These are phyloP conservation scores for Phylloporus rhodoxanthus DNA, from an alignment of 768 basidiomycete species.

Conservation along the genomic window DNA sequence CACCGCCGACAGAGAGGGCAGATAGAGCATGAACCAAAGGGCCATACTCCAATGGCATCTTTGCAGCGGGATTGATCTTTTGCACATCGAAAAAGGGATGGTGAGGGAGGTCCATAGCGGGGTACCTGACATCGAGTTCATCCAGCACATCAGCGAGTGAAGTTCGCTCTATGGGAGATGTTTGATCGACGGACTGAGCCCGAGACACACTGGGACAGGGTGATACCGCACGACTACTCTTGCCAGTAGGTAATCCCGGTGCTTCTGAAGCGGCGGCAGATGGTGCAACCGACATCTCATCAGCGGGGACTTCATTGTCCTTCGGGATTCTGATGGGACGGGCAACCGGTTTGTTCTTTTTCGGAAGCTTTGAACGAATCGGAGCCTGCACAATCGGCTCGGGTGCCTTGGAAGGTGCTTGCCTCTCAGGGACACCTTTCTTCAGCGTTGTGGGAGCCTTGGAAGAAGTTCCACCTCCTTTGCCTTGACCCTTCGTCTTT, in stretches of 20 bases:
- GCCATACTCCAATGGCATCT: constrained; percentile 78
- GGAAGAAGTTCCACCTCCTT: constrained; percentile 19
- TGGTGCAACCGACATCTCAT: constrained; percentile 39
- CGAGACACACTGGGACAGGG: constrained; percentile 54
- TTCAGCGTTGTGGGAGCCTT: constrained; percentile 19
- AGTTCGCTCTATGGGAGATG: constrained; percentile 39
- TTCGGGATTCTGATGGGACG: constrained; percentile 56
- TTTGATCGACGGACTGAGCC: constrained; percentile 53
- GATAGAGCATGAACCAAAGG: constrained; percentile 83
- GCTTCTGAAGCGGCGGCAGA: constrained; percentile 47
- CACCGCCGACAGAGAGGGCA: constrained; percentile 78
- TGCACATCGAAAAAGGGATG: constrained; percentile 73
- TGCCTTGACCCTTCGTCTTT: constrained; percentile 24
- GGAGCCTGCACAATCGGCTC: constrained; percentile 57
- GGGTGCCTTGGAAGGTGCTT: constrained; percentile 12
- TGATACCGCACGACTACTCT: constrained; percentile 30
- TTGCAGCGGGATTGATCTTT: constrained; percentile 68
- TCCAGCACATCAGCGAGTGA: constrained; percentile 62
- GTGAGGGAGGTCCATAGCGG: constrained; percentile 57
- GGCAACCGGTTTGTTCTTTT: constrained; percentile 66
- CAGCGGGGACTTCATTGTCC: constrained; percentile 45
- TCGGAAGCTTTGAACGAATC: constrained; percentile 75
- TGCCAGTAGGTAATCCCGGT: constrained; percentile 33
- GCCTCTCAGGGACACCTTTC: constrained; percentile 18
- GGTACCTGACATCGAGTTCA: constrained; percentile 57